A percentile compares a stretch with the other conserved stretches of the same genome.
Conservation (phyloP, 2,329 filamentous ascomycete species). For the Magnaporthiopsis poae region DNA sequence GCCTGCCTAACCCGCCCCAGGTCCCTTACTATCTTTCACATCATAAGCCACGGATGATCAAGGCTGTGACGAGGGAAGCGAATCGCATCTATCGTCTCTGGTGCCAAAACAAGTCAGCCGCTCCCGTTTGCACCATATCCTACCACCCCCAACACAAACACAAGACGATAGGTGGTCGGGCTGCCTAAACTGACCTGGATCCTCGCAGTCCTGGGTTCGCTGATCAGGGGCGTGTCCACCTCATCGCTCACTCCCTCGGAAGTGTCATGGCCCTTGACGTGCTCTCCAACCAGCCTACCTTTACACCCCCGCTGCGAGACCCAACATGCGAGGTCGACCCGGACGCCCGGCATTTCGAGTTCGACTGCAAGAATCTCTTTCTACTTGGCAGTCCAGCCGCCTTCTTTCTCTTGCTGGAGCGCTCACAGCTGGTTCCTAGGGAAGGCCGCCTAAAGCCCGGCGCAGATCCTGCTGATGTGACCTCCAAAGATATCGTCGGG, state of each 20-base stretch:
- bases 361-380: constrained; percentile 83
- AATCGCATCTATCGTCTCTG: constrained; percentile 93
- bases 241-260: constrained; percentile 87
- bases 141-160: not conserved
- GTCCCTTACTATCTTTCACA: constrained; percentile 87
- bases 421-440: constrained; percentile 60
- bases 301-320: constrained; percentile 38
- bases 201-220: constrained; percentile 57
- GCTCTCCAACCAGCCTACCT: constrained; percentile 76
- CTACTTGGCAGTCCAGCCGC: constrained; percentile 81
- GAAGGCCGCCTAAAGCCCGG: constrained; percentile 67
- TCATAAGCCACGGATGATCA: constrained; percentile 90
- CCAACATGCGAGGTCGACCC: constrained; percentile 22
- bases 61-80: constrained; percentile 77
- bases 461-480: constrained; percentile 52
- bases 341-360: constrained; percentile 61
- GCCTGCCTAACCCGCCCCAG: not conserved
- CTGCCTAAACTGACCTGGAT: not conserved
- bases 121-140: too few relatives aligned
- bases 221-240: constrained; percentile 71
- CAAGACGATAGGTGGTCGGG: too few relatives aligned
- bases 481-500: constrained; percentile 56
- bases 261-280: constrained; percentile 92
- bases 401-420: constrained; percentile 84
- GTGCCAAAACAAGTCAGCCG: constrained; percentile 69